Evolutionary conservation across 192 early-diverging fungal genomes (phyloP).

Genomic region (Nowakowskiella sp.): DNA sequence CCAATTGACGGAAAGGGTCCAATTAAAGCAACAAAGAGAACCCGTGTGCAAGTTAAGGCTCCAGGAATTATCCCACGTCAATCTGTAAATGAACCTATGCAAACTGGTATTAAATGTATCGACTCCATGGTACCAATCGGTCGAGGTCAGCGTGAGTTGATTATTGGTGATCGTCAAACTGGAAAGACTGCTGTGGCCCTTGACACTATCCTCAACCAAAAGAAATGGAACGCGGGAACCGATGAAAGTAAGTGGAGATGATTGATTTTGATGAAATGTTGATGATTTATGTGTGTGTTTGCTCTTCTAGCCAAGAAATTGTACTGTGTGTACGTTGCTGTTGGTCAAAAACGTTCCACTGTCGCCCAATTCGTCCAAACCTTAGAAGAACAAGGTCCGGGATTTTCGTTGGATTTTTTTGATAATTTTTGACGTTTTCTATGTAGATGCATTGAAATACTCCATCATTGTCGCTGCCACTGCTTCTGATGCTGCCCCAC

Average conservation of each 20-base stretch:
- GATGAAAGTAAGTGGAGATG: constrained; percentile 56
- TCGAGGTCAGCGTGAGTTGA: constrained; percentile 99
- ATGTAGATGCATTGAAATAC: constrained; percentile 91
- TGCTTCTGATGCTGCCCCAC: constrained; percentile 96
- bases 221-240: constrained; percentile 91
- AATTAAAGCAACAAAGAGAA: constrained; percentile 72
- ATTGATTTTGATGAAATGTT: background rate
- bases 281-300: background rate
- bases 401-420: constrained; percentile 12
- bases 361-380: constrained; percentile 98
- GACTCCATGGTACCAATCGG: constrained; percentile 99
- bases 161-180: constrained; percentile 99
- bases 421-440: constrained; percentile 1
- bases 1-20: constrained; percentile 99
- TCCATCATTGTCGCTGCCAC: constrained; percentile 97
- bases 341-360: constrained; percentile 99
- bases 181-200: constrained; percentile 99
- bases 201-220: constrained; percentile 99
- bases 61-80: constrained; percentile 98
- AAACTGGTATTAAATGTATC: constrained; percentile 99
- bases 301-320: constrained; percentile 76
- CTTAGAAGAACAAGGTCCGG: constrained; percentile 78
- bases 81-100: constrained; percentile 99
- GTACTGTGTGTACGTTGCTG: constrained; percentile 99
- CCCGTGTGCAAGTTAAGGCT: constrained; percentile 98